Percentiles rank a stretch among this genome's conserved stretches.
Evolutionary conservation across 441 rosid genomes (phyloP).

Genomic region (Pelargonium fulgidum): DNA sequence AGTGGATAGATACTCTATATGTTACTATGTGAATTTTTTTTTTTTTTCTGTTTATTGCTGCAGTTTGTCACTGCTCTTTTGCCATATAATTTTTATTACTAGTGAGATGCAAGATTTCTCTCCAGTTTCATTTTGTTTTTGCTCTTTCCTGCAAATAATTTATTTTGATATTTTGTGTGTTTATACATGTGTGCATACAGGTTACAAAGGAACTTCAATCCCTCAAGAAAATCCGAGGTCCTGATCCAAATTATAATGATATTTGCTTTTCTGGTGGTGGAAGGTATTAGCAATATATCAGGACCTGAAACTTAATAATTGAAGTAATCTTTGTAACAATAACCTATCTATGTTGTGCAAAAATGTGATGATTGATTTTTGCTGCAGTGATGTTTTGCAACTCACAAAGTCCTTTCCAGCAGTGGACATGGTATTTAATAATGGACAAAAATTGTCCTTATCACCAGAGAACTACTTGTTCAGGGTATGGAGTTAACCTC

Average conservation of each 20-base stretch:
- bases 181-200: slow-evolving; percentile 31
- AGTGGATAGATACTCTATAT: not conserved
- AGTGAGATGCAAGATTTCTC: not conserved
- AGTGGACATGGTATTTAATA: slow-evolving; percentile 65
- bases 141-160: not conserved
- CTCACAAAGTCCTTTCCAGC: slow-evolving; percentile 57
- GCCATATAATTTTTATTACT: slow-evolving; percentile 5
- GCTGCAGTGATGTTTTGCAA: slow-evolving; percentile 47
- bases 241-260: slow-evolving; percentile 84
- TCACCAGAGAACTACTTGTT: slow-evolving; percentile 90
- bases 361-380: slow-evolving; percentile 21
- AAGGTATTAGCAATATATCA: slow-evolving; percentile 43
- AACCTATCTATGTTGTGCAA: not conserved
- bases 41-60: not conserved
- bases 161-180: not conserved
- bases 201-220: slow-evolving; percentile 51
- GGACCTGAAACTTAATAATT: not conserved
- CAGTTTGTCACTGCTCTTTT: not conserved
- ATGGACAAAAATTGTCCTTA: slow-evolving; percentile 56
- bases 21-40: not conserved
- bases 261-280: slow-evolving; percentile 70
- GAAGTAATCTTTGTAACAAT: not conserved
- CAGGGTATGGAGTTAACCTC: slow-evolving; percentile 39
- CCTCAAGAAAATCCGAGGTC: slow-evolving; percentile 64
- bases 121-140: slow-evolving; percentile 7